A percentile compares a stretch with the other conserved stretches of the same genome.
Conservation (phyloP, 208 protist genomes). For the Trypanosoma vivax region DNA sequence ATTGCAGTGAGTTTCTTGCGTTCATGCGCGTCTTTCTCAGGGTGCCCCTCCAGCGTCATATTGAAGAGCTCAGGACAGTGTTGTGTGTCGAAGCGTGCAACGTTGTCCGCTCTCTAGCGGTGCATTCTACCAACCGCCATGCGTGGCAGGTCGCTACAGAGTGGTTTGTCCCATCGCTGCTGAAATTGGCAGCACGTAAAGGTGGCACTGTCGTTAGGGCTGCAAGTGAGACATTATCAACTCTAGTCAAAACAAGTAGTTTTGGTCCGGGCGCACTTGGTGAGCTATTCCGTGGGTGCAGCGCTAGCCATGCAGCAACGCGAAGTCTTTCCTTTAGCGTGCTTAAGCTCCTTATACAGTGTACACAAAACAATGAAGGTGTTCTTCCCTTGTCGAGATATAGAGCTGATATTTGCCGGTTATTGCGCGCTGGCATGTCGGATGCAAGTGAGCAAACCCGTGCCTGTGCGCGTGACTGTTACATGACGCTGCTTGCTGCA, state of each 20-base stretch:
- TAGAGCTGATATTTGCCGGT: constrained; percentile 24
- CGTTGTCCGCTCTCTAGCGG: constrained; percentile 16
- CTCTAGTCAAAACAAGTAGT: constrained; percentile 25
- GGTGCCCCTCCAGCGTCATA: constrained; percentile 26
- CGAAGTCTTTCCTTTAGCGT: constrained; percentile 32
- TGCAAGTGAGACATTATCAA: constrained; percentile 23
- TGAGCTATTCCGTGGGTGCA: constrained; percentile 31
- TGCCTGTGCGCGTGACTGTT: constrained; percentile 24
- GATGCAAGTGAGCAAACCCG: constrained; percentile 51
- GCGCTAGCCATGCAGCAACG: constrained; percentile 25
- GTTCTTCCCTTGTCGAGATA: constrained; percentile 31
- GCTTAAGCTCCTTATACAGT: constrained; percentile 32
- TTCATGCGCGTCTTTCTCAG: constrained; percentile 40
- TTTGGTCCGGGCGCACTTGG: constrained; percentile 35
- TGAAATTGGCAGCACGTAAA: constrained; percentile 28
- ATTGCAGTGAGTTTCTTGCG: constrained; percentile 21
- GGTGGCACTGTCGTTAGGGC: constrained; percentile 16
- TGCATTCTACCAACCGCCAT: constrained; percentile 9
- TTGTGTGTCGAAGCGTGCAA: constrained; percentile 19
- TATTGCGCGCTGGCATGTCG: constrained; percentile 24
- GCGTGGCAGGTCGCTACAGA: constrained; percentile 14
- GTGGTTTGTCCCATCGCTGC: constrained; percentile 45
- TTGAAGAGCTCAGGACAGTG: constrained; percentile 37
- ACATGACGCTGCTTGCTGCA: constrained; percentile 35
- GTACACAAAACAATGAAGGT: constrained; percentile 24